A percentile compares a stretch with the other conserved stretches of the same genome.
Evolutionary conservation across 169 alveolate species (phyloP).

Genomic region (Plasmodium berghei): DNA sequence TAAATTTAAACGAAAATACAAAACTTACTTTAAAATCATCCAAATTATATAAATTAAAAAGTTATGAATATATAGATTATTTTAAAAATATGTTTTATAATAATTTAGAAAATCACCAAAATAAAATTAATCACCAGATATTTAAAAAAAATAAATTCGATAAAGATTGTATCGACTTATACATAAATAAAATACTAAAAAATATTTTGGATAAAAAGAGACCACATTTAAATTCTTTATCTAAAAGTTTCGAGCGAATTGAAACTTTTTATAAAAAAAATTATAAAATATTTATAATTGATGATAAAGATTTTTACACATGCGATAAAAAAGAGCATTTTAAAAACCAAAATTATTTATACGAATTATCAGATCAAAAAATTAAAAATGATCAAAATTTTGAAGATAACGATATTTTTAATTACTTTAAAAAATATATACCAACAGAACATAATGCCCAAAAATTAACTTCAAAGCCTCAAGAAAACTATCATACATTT

Average conservation of each 20-base stretch:
- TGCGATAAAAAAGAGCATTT: conserved; percentile 14
- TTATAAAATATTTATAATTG: conserved; percentile 36
- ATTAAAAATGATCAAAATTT: not conserved
- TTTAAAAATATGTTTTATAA: conserved; percentile 33
- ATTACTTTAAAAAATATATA: conserved; percentile 25
- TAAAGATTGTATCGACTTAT: conserved; percentile 16
- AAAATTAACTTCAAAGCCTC: too few species aligned
- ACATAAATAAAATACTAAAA: conserved; percentile 61
- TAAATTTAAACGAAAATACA: not conserved
- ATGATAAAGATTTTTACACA: conserved; percentile 15
- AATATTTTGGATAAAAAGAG: conserved; percentile 38
- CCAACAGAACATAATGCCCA: not conserved
- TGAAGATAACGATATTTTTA: conserved; percentile 18
- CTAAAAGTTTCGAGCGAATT: conserved; percentile 61
- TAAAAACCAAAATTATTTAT: conserved; percentile 27
- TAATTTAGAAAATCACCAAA: not conserved
- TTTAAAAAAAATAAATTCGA: not conserved
- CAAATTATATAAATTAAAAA: conserved; percentile 12
- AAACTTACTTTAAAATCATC: not conserved
- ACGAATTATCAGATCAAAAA: not conserved
- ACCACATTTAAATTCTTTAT: conserved; percentile 45
- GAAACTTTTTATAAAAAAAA: conserved; percentile 54
- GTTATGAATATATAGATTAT: conserved; percentile 1
- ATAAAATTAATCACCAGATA: not conserved
- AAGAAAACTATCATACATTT: not conserved